Conservation (phyloP, 202 grass and related monocot species). For the Schoenoplectus triqueter region DNA sequence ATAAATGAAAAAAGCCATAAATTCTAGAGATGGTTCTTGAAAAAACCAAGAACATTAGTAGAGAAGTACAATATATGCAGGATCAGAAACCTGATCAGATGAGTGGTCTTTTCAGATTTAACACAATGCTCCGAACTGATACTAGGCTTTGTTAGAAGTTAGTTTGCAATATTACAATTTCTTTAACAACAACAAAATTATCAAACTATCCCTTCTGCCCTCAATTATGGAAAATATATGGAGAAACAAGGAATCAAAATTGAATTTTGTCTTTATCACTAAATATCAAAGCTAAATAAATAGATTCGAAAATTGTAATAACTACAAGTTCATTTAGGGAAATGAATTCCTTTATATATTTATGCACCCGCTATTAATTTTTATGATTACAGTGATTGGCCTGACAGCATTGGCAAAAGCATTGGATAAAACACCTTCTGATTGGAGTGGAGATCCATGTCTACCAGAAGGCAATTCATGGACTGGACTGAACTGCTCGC, state of each 20-base stretch:
- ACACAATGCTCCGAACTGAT: background rate
- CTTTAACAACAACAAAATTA: background rate
- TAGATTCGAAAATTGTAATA: background rate
- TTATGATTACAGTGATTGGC: constrained; percentile 63
- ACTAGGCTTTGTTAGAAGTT: background rate
- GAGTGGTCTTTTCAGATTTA: background rate
- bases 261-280: background rate
- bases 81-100: background rate
- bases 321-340: background rate
- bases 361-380: background rate
- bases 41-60: background rate
- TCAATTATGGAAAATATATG: background rate
- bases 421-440: constrained; percentile 57
- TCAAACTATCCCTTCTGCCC: background rate
- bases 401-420: constrained; percentile 70
- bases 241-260: background rate
- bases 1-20: background rate
- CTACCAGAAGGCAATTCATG: constrained; percentile 71
- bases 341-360: background rate
- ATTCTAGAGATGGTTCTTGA: background rate
- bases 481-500: constrained; percentile 71
- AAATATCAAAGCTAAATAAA: background rate
- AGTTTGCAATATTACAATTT: background rate
- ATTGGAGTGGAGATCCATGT: constrained; percentile 94
- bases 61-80: background rate